A percentile compares a stretch with the other conserved stretches of the same genome.
These are phyloP conservation scores for Wickerhamiella kurtzmanii DNA, from an alignment of 805 yeast genomes.

Conservation along the genomic window DNA sequence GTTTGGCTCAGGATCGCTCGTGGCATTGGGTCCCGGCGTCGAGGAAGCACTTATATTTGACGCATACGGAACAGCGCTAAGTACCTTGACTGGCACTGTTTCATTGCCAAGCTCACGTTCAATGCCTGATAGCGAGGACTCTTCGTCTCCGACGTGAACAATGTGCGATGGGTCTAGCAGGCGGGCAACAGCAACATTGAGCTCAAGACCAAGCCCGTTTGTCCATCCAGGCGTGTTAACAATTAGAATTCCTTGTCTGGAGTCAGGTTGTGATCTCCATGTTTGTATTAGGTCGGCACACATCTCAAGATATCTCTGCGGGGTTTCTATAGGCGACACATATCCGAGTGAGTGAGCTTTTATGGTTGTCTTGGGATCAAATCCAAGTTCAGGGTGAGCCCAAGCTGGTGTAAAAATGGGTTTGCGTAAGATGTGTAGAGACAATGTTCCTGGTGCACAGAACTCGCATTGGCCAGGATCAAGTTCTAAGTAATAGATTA, in stretches of 20 bases:
- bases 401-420: conserved; percentile 31
- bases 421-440: conserved; percentile 31
- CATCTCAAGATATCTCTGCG: conserved; percentile 38
- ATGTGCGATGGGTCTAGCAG: conserved; percentile 42
- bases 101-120: conserved; percentile 13
- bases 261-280: conserved; percentile 14
- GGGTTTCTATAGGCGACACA: conserved; percentile 53
- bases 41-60: neutral
- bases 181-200: conserved; percentile 35
- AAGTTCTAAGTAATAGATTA: conserved; percentile 47
- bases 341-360: conserved; percentile 43
- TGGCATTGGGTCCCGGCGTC: conserved; percentile 9
- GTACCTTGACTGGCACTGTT: neutral
- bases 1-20: conserved; percentile 18
- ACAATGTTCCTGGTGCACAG: conserved; percentile 56
- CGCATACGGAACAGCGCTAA: conserved; percentile 4
- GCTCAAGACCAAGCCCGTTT: conserved; percentile 67
- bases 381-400: conserved; percentile 21
- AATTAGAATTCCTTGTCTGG: conserved; percentile 28
- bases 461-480: conserved; percentile 88
- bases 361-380: conserved; percentile 7
- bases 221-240: conserved; percentile 87
- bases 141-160: conserved; percentile 36
- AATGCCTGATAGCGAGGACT: conserved; percentile 15
- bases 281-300: conserved; percentile 31